Conservation (phyloP, 768 basidiomycete genomes). For the Podaxis sp. region DNA sequence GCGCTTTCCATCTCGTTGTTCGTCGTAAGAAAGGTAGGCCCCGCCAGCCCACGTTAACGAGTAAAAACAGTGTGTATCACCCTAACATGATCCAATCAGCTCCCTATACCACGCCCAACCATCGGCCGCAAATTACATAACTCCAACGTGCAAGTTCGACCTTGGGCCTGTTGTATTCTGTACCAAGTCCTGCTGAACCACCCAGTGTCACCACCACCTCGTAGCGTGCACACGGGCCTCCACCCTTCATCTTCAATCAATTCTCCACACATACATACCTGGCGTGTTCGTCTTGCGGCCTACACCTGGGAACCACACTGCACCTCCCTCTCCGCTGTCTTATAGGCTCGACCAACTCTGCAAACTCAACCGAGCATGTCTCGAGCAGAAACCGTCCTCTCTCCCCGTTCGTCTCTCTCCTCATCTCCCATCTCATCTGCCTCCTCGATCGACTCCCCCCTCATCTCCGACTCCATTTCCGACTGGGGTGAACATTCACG, state of each 20-base stretch:
- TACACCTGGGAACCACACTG: constrained; percentile 7
- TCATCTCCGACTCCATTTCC: constrained; percentile 8
- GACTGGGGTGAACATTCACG: constrained; percentile 1
- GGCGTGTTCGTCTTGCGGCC: not conserved
- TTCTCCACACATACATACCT: not conserved
- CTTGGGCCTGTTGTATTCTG: not conserved
- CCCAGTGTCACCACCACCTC: not conserved
- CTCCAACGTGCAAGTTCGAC: not conserved
- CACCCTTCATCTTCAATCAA: not conserved
- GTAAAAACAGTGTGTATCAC: not conserved
- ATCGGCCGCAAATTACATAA: not conserved
- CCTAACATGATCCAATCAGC: not conserved
- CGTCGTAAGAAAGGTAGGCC: not conserved
- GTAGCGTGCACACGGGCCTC: not conserved
- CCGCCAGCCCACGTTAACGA: no score
- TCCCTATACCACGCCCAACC: not conserved
- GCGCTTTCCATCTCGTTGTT: not conserved
- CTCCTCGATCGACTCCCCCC: constrained; percentile 7
- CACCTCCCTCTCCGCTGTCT: not conserved
- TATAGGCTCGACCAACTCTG: not conserved
- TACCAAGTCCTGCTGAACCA: not conserved
- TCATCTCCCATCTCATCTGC: constrained; percentile 7
- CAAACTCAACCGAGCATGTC: not conserved
- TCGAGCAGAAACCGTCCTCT: constrained; percentile 9
- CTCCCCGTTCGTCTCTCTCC: constrained; percentile 5